A percentile compares a stretch with the other conserved stretches of the same genome.
Evolutionary conservation across 371 early-diverging fungal species (phyloP).

Genomic region (Apophysomyces elegans): DNA sequence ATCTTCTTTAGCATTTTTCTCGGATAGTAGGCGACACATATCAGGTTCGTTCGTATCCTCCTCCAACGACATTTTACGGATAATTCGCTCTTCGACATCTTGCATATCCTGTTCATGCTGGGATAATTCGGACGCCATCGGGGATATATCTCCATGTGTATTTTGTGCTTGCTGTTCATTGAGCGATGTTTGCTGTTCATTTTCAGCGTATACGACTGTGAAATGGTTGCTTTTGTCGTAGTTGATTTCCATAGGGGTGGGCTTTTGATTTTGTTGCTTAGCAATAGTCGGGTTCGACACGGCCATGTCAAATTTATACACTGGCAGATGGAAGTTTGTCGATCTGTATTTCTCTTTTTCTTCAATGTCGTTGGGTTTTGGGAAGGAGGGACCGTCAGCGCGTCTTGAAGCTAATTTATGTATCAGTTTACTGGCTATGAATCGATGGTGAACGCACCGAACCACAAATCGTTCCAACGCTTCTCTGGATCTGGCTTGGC

Average conservation of each 20-base stretch:
- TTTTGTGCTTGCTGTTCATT: background rate
- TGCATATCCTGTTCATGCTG: no score
- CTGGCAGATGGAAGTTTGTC: background rate
- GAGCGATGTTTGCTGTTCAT: background rate
- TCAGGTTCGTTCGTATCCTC: no score
- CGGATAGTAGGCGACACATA: no score
- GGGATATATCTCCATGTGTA: no score
- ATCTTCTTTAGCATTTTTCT: no score
- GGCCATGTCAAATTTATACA: slow-evolving; percentile 8
- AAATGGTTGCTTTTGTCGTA: background rate
- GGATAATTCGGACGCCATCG: no score
- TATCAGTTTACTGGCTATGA: background rate
- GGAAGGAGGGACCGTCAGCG: background rate
- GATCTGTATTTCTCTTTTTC: background rate
- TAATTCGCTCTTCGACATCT: no score
- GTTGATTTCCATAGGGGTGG: background rate
- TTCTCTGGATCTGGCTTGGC: slow-evolving; percentile 9
- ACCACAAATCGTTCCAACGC: slow-evolving; percentile 9
- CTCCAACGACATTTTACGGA: no score
- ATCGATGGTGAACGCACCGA: background rate
- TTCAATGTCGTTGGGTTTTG: background rate
- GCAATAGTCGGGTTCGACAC: background rate
- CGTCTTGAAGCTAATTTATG: background rate
- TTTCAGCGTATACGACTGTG: background rate
- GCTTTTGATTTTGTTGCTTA: slow-evolving; percentile 5